These are phyloP conservation scores for Cryptococcus sp. DNA, from an alignment of 1,284 basidiomycete genomes.

Conservation along the genomic window DNA sequence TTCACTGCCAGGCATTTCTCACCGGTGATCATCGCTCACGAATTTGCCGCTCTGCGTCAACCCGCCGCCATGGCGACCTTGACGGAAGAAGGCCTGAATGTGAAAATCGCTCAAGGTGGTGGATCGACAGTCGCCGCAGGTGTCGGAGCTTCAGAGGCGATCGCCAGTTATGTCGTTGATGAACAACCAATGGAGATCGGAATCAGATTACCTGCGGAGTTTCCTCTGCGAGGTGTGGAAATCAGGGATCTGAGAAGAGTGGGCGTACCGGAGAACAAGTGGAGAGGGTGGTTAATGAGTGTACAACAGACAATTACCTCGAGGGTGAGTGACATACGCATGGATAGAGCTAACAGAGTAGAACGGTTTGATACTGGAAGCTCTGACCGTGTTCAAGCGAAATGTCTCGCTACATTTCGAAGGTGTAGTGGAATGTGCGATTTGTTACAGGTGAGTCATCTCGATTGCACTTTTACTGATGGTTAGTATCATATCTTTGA, in stretches of 20 bases:
- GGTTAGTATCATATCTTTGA: constrained; percentile 82
- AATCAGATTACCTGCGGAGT: constrained; percentile 80
- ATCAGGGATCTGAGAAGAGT: constrained; percentile 79
- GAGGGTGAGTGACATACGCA: constrained; percentile 56
- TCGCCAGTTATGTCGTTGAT: constrained; percentile 72
- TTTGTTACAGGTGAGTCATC: constrained; percentile 78
- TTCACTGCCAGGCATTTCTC: constrained; percentile 88
- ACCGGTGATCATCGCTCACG: constrained; percentile 77
- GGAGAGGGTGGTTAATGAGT: constrained; percentile 90
- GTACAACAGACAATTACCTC: constrained; percentile 88
- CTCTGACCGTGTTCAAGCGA: constrained; percentile 87
- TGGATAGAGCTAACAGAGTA: constrained; percentile 35
- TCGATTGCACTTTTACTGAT: constrained; percentile 14
- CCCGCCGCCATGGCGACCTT: constrained; percentile 62
- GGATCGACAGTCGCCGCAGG: constrained; percentile 68
- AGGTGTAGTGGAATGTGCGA: constrained; percentile 88
- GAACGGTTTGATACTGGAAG: constrained; percentile 90
- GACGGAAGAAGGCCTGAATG: constrained; percentile 71
- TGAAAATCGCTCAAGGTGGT: constrained; percentile 65
- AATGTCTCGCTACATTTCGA: constrained; percentile 89
- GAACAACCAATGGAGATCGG: constrained; percentile 91
- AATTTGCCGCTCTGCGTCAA: constrained; percentile 70
- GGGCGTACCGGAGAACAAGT: constrained; percentile 83
- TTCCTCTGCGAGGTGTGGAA: constrained; percentile 84
- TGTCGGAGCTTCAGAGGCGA: constrained; percentile 40